Percentiles rank a stretch among this genome's conserved stretches.
Conservation (phyloP, 192 early-diverging fungal species). For the Coemansia reversa region DNA sequence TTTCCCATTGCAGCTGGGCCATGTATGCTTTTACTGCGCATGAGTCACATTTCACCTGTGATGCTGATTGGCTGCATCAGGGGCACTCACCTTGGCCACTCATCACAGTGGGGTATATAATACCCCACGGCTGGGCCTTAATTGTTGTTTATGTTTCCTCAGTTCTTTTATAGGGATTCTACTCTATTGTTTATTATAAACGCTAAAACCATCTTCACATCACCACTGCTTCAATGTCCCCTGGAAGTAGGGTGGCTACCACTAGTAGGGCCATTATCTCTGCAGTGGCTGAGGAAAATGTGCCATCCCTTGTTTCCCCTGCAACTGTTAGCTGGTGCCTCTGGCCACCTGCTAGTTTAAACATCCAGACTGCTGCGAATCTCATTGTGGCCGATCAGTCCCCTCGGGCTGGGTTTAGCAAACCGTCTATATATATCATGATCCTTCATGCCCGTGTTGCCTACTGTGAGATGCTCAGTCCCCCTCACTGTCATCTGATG, state of each 20-base stretch:
- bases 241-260: slow-evolving; percentile 1
- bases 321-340: background rate
- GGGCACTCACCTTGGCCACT: too few relatives aligned
- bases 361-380: too few relatives aligned
- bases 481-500: background rate
- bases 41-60: slow-evolving; percentile 3
- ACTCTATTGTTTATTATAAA: too few relatives aligned
- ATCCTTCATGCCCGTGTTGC: background rate
- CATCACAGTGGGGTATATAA: too few relatives aligned
- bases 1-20: background rate
- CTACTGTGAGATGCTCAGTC: background rate
- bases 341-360: background rate
- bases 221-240: background rate
- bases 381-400: background rate
- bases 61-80: too few relatives aligned
- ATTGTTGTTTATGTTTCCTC: too few relatives aligned
- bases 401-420: background rate
- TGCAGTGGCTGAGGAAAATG: slow-evolving; percentile 8
- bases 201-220: too few relatives aligned
- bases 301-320: slow-evolving; percentile 3
- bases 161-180: too few relatives aligned
- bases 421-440: background rate
- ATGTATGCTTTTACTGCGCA: slow-evolving; percentile 1
- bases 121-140: too few relatives aligned
- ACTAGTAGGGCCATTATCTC: slow-evolving; percentile 13